phyloP scores from a whole-genome alignment of 805 yeast genomes.

The Lachancea lanzarotensis region DNA sequence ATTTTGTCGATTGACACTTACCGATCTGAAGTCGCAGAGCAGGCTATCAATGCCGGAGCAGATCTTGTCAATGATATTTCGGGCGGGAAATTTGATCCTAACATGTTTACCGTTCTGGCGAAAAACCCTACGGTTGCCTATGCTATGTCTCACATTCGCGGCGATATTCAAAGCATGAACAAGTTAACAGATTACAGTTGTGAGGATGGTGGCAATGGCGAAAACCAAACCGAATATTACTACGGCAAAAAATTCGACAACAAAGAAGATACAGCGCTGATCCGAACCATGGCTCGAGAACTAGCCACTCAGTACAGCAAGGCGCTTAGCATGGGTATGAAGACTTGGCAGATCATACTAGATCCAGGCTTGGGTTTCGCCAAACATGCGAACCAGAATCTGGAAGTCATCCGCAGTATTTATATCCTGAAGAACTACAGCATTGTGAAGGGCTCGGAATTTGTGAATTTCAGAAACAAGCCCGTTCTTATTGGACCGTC shows the following conservation, averaged over 20 bases:
- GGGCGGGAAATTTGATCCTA: conserved; percentile 64
- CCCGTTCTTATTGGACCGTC: conserved; percentile 83
- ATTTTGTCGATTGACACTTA: conserved; percentile 86
- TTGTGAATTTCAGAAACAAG: conserved; percentile 33
- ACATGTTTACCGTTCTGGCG: conserved; percentile 66
- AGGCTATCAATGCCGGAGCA: conserved; percentile 68
- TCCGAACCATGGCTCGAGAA: conserved; percentile 61
- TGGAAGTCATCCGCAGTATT: conserved; percentile 51
- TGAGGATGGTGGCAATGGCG: conserved; percentile 31
- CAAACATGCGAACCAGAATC: conserved; percentile 66
- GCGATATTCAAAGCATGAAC: conserved; percentile 70
- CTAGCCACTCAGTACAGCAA: conserved; percentile 45
- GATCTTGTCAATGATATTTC: conserved; percentile 89
- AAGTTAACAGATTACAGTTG: conserved; percentile 45
- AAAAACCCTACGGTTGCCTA: conserved; percentile 62
- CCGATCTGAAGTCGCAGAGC: conserved; percentile 65
- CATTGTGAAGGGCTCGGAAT: conserved; percentile 17
- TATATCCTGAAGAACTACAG: conserved; percentile 45
- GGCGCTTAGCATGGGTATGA: conserved; percentile 59
- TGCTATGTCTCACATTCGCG: conserved; percentile 78
- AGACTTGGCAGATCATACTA: conserved; percentile 82
- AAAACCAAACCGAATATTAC: conserved; percentile 14
- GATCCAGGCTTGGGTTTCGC: conserved; percentile 99
- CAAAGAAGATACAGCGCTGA: conserved; percentile 32
- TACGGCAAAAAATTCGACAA: conserved; percentile 12